These are phyloP conservation scores for Paramarasmius palmivorus DNA, from an alignment of 1,284 basidiomycete species.

Conservation along the genomic window DNA sequence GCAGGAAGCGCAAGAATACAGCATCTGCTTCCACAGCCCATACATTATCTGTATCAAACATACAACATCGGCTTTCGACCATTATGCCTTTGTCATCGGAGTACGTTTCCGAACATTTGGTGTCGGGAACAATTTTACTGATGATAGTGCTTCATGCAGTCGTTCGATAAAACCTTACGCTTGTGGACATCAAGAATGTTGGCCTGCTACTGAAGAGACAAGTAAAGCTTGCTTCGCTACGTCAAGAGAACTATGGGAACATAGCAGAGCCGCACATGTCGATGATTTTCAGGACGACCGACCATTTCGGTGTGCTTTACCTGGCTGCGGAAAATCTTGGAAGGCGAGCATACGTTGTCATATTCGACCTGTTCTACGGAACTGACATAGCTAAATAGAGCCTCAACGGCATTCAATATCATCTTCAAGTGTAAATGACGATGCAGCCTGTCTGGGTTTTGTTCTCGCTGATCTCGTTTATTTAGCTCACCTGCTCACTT, in stretches of 20 bases:
- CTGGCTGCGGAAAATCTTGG: constrained; percentile 67
- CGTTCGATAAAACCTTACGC: constrained; percentile 67
- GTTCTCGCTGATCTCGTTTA: constrained; percentile 10
- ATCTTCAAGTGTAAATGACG: constrained; percentile 69
- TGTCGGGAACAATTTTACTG: constrained; percentile 9
- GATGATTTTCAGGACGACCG: constrained; percentile 47
- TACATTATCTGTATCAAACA: constrained; percentile 25
- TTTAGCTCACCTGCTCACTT: constrained; percentile 75
- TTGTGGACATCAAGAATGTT: constrained; percentile 69
- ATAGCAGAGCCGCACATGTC: constrained; percentile 55
- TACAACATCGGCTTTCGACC: constrained; percentile 57
- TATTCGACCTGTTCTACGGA: background rate
- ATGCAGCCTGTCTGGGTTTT: background rate
- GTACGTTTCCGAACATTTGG: constrained; percentile 33
- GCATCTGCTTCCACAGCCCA: constrained; percentile 17
- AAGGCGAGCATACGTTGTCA: constrained; percentile 47
- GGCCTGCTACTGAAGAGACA: constrained; percentile 42
- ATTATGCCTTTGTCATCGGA: constrained; percentile 60
- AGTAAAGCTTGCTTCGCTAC: constrained; percentile 59
- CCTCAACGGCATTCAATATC: constrained; percentile 82
- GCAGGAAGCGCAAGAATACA: constrained; percentile 1
- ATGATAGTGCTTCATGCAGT: constrained; percentile 34
- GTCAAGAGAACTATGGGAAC: constrained; percentile 71
- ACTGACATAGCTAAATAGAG: constrained; percentile 47
- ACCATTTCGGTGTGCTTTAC: constrained; percentile 68